phyloP scores from a whole-genome alignment of 257 asterid genomes.

The Ocimum tenuiflorum region DNA sequence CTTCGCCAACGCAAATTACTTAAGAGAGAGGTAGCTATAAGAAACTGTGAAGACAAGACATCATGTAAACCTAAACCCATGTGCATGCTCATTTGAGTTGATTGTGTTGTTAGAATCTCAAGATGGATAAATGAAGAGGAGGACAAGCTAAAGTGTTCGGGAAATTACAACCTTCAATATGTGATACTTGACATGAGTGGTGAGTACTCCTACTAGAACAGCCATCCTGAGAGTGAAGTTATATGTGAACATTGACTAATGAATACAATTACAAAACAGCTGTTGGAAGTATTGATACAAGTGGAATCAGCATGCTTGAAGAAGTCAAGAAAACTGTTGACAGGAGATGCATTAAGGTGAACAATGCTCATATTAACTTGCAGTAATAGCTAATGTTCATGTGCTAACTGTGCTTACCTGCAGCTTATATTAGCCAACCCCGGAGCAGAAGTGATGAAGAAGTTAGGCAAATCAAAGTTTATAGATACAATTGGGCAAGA shows the following conservation, averaged over 20 bases:
- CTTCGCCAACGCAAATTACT: constrained; percentile 62
- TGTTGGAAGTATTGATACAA: constrained; percentile 15
- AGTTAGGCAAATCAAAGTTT: constrained; percentile 46
- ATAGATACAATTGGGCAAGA: constrained; percentile 45
- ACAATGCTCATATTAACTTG: background rate
- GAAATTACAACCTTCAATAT: constrained; percentile 40
- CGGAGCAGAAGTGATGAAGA: constrained; percentile 75
- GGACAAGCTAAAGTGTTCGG: constrained; percentile 34
- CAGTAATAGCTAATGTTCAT: background rate
- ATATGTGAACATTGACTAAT: constrained; percentile 10
- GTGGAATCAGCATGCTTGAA: constrained; percentile 6
- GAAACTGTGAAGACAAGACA: background rate
- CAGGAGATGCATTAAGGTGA: constrained; percentile 48
- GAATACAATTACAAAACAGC: constrained; percentile 32
- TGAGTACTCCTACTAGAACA: constrained; percentile 23
- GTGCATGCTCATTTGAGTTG: constrained; percentile 3
- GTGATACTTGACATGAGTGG: constrained; percentile 66
- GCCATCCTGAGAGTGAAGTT: background rate
- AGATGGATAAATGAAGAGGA: constrained; percentile 79
- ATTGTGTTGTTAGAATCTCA: constrained; percentile 34
- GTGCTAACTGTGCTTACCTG: constrained; percentile 9
- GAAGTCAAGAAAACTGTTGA: constrained; percentile 50
- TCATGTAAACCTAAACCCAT: constrained; percentile 15
- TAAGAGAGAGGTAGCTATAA: constrained; percentile 57
- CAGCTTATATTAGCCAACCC: constrained; percentile 68